Base-by-base conservation (phyloP, 2,329 filamentous ascomycete species). In the Arthrobotrys iridis region DNA sequence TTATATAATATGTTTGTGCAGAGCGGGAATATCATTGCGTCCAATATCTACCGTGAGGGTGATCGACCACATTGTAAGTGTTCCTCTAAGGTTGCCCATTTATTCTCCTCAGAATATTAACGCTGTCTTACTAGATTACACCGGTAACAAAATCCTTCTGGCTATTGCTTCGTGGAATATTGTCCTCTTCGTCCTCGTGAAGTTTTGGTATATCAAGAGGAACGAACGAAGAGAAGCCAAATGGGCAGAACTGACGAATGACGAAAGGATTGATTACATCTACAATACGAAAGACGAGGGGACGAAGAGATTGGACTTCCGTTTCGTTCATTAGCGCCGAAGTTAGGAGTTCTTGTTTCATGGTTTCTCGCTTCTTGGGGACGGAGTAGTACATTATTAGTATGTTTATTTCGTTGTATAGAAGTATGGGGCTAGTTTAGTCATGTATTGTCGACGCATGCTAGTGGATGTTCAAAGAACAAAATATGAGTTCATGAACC, bases 11-110 rank as follows among this genome's bases (percentile, higher is more conserved):
- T 85, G 80, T 82, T 83, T 40, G 83, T 85, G 5, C 84, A 84
- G 77, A 78, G 80, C n/a, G 82, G 83, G 1, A 83, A 82, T 64
- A 84, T 86, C 63, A 82, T 84, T 11, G 81, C 81, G 1, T 79
- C 80, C 28, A 83, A 88, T 81, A 86, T 88, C 71, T 88, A 88
- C 77, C 85, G 86, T 22, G 81, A 85, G 15, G 85, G 87, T 43
- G 87, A 88, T 78, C 82, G 84, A 77, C 86, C 87, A 1, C 80
- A 85, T 20, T 88, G 72, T 77, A 65, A 76, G 70, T 3, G 79
- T 76, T 28, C 28, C 20, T 37, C 24, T 13, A 1, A n/a, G 5
- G 15, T 13, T 24, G 8, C 20, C 8, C 4, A 3, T 33, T 18
- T 11, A 18, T 33, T n/a, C 40, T 5, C 26, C 45, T 35, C 8